A percentile compares a stretch with the other conserved stretches of the same genome.
Evolutionary conservation across 148 eudicot genomes (phyloP).

Genomic region (Talinum fruticosum): DNA sequence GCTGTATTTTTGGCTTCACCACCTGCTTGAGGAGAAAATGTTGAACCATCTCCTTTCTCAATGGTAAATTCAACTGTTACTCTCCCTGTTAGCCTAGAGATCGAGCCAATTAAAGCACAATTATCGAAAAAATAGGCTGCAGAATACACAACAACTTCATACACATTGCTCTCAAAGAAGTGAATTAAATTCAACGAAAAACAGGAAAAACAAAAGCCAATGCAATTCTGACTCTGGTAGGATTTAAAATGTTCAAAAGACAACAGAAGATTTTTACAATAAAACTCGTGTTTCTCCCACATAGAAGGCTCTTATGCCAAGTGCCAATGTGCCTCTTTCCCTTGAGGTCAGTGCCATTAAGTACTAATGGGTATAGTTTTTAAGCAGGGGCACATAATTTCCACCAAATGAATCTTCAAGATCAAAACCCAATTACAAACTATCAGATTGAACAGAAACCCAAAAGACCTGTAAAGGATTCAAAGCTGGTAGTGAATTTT

Average conservation of each 20-base stretch:
- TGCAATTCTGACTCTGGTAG: not conserved
- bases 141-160: not conserved
- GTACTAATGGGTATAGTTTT: not conserved
- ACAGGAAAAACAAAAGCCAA: not conserved
- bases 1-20: constrained; percentile 68
- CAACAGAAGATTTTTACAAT: not conserved
- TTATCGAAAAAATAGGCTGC: not conserved
- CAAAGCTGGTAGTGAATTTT: not conserved
- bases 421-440: constrained; percentile 4
- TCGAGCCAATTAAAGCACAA: not conserved
- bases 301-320: not conserved
- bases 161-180: not conserved
- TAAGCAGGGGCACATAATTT: not conserved
- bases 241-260: too few relatives aligned
- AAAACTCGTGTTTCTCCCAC: not conserved
- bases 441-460: not conserved
- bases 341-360: not conserved
- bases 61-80: constrained; percentile 69
- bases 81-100: constrained; percentile 71
- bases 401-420: not conserved
- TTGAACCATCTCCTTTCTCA: constrained; percentile 82
- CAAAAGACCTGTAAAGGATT: not conserved
- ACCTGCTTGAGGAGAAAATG: constrained; percentile 76
- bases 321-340: not conserved
- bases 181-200: not conserved